These are phyloP conservation scores for Trichosporon inkin DNA, from an alignment of 1,284 basidiomycete species.

Conservation along the genomic window DNA sequence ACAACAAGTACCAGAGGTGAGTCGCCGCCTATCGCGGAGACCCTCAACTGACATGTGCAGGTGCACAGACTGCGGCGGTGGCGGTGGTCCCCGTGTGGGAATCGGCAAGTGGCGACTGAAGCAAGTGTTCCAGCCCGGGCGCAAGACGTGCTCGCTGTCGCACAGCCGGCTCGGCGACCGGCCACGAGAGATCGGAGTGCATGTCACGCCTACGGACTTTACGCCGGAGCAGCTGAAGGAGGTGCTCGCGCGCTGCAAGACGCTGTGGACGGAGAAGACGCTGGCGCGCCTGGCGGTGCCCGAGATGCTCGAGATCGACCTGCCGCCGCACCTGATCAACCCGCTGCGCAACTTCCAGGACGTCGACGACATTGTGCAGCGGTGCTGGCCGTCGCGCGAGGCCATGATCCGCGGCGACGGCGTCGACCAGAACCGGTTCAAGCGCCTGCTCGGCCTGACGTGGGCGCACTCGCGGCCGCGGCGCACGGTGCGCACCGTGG, in stretches of 20 bases:
- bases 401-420: conserved; percentile 44
- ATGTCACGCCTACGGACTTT: conserved; percentile 46
- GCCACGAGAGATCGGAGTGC: conserved; percentile 45
- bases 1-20: conserved; percentile 44
- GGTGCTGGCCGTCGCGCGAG: conserved; percentile 47
- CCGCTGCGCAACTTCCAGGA: conserved; percentile 41
- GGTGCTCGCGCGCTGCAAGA: conserved; percentile 43
- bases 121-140: conserved; percentile 50
- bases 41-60: conserved; percentile 12
- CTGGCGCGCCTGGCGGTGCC: conserved; percentile 47
- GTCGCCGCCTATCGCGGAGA: conserved; percentile 8
- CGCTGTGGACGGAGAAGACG: conserved; percentile 49
- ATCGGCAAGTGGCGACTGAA: conserved; percentile 54
- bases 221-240: conserved; percentile 46
- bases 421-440: conserved; percentile 39
- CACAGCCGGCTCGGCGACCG: conserved; percentile 49
- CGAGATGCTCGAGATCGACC: conserved; percentile 49
- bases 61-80: conserved; percentile 45
- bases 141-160: conserved; percentile 51
- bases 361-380: conserved; percentile 43
- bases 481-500: conserved; percentile 39
- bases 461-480: conserved; percentile 47
- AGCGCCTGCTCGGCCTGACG: conserved; percentile 42
- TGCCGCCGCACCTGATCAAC: conserved; percentile 36
- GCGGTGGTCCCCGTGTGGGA: conserved; percentile 48